These are phyloP conservation scores for Cyamopsis tetragonoloba DNA, from an alignment of 306 rosid genomes.

Conservation along the genomic window DNA sequence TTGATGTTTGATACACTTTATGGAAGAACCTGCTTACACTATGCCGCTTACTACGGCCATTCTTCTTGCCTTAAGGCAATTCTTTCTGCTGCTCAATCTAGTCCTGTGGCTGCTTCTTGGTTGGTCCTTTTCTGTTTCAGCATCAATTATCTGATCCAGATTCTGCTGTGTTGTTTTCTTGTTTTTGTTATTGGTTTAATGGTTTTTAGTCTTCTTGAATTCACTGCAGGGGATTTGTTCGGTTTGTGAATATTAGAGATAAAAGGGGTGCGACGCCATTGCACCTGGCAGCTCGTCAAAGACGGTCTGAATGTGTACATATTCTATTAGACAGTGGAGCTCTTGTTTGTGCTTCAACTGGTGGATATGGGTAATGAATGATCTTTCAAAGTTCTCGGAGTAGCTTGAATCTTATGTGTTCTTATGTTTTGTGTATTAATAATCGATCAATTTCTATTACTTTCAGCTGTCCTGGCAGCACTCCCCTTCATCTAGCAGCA, in stretches of 20 bases:
- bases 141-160: not conserved
- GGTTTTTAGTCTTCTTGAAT: not conserved
- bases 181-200: not conserved
- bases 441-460: conserved; percentile 23
- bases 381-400: not conserved
- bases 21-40: conserved; percentile 91
- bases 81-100: conserved; percentile 72
- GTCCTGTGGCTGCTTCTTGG: conserved; percentile 87
- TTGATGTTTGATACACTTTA: conserved; percentile 79
- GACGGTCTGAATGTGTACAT: conserved; percentile 73
- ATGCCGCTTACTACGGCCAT: conserved; percentile 85
- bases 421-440: conserved; percentile 21
- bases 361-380: conserved; percentile 71
- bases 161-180: not conserved
- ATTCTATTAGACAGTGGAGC: conserved; percentile 73
- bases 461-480: conserved; percentile 78
- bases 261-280: conserved; percentile 83
- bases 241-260: conserved; percentile 92
- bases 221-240: conserved; percentile 70
- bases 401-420: not conserved
- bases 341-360: conserved; percentile 85
- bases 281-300: conserved; percentile 83
- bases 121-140: conserved; percentile 20
- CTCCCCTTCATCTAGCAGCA: conserved; percentile 92
- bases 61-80: conserved; percentile 72